Conservation (phyloP, 495 filamentous ascomycete species). For the Staphylotrichum tortipilum region DNA sequence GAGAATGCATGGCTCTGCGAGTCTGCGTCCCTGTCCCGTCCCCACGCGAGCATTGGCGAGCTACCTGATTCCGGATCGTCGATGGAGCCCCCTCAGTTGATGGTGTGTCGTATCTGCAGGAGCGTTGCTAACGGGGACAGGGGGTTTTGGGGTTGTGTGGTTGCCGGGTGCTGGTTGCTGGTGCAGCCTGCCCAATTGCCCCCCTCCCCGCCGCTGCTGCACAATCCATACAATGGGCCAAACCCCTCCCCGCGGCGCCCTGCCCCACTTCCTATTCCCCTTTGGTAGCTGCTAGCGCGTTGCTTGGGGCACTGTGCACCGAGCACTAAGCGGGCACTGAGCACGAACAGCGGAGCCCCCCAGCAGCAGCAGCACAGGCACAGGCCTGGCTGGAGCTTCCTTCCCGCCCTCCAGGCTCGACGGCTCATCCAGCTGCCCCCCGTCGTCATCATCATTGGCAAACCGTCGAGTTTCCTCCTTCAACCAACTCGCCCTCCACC, state of each 20-base stretch:
- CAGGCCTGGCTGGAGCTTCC: slow-evolving; percentile 17
- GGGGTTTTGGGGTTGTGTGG: background rate
- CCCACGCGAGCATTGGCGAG: too few species aligned
- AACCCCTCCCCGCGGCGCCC: too few species aligned
- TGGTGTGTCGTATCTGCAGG: background rate
- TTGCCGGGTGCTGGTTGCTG: too few species aligned
- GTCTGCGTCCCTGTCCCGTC: too few species aligned
- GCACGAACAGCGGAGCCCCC: too few species aligned
- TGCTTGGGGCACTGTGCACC: slow-evolving; percentile 5
- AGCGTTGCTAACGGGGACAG: background rate
- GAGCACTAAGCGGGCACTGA: background rate
- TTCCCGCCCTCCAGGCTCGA: slow-evolving; percentile 9
- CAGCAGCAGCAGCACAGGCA: too few species aligned
- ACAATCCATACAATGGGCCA: too few species aligned
- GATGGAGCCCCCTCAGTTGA: too few species aligned
- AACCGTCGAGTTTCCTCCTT: slow-evolving; percentile 15
- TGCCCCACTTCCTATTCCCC: slow-evolving; percentile 1
- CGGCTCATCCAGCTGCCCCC: slow-evolving; percentile 11
- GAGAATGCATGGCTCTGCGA: too few species aligned
- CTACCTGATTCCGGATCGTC: too few species aligned
- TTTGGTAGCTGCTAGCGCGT: background rate
- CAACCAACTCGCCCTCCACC: slow-evolving; percentile 23
- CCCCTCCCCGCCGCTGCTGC: too few species aligned
- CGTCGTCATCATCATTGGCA: slow-evolving; percentile 25
- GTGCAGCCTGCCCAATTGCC: too few species aligned